phyloP scores from a whole-genome alignment of 768 basidiomycete species.

The Boletus reticuloceps region DNA sequence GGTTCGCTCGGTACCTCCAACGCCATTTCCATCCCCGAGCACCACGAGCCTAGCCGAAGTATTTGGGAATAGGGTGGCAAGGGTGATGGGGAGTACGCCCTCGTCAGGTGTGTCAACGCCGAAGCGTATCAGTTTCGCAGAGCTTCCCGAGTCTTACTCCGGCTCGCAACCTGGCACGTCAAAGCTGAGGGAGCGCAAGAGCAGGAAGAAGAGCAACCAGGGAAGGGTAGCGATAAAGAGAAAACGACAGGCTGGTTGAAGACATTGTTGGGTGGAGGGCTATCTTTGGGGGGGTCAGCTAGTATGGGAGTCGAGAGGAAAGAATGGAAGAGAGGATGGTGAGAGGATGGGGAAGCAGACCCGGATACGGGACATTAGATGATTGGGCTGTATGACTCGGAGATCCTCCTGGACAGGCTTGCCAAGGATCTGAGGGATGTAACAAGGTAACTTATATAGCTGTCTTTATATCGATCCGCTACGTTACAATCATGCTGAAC shows the following conservation, averaged over 20 bases:
- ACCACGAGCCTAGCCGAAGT: constrained; percentile 23
- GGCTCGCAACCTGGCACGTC: constrained; percentile 33
- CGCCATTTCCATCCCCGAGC: constrained; percentile 37
- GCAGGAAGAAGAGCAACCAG: constrained; percentile 34
- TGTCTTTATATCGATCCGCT: constrained; percentile 1
- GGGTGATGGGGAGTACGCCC: constrained; percentile 35
- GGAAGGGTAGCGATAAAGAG: constrained; percentile 30
- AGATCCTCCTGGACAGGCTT: not conserved
- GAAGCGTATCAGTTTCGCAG: constrained; percentile 77
- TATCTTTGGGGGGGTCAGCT: constrained; percentile 23
- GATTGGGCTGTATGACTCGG: constrained; percentile 52
- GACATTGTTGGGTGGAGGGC: constrained; percentile 16
- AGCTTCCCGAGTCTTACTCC: constrained; percentile 67
- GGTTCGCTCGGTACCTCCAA: constrained; percentile 34
- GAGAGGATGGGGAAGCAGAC: constrained; percentile 46
- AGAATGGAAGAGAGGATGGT: constrained; percentile 51
- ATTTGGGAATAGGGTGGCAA: constrained; percentile 30
- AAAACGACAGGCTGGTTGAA: constrained; percentile 26
- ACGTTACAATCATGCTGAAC: not conserved
- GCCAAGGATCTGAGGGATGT: not conserved
- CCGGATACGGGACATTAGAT: constrained; percentile 42
- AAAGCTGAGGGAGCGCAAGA: constrained; percentile 33
- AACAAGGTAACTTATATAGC: constrained; percentile 9
- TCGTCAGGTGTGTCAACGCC: constrained; percentile 59
- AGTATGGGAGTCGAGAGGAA: constrained; percentile 39